Evolutionary conservation across 805 yeast species (phyloP).

Genomic region (Myxozyma neglecta): DNA sequence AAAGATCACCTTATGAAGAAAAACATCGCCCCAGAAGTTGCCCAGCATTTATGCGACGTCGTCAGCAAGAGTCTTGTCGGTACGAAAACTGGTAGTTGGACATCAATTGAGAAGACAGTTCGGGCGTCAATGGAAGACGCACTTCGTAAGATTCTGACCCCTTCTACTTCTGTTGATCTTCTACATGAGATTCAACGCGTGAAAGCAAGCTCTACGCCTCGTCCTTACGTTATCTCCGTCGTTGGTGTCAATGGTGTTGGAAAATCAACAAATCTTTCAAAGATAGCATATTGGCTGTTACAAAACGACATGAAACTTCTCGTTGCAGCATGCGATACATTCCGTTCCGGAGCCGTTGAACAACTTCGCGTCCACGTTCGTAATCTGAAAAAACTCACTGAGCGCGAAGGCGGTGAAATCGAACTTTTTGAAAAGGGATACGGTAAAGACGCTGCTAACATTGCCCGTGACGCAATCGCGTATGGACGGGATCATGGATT

Average conservation of each 20-base stretch:
- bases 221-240: conserved; percentile 92
- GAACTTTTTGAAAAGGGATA: conserved; percentile 93
- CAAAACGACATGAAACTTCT: conserved; percentile 85
- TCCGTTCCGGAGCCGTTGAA: conserved; percentile 98
- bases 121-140: conserved; percentile 58
- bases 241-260: conserved; percentile 99
- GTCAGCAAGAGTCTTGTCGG: conserved; percentile 72
- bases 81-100: conserved; percentile 69
- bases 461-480: conserved; percentile 87
- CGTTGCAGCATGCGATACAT: conserved; percentile 96
- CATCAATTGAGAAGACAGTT: conserved; percentile 71
- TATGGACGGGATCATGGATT: conserved; percentile 67
- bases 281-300: conserved; percentile 90
- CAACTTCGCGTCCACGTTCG: conserved; percentile 92
- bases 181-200: conserved; percentile 68
- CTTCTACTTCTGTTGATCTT: conserved; percentile 85
- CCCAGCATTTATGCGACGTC: conserved; percentile 65
- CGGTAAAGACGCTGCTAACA: conserved; percentile 95
- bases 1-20: conserved; percentile 76
- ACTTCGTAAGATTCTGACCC: conserved; percentile 71
- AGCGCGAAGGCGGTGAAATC: conserved; percentile 51
- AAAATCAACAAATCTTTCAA: conserved; percentile 91
- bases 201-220: conserved; percentile 29
- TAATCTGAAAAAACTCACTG: conserved; percentile 69
- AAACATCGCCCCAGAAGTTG: conserved; percentile 89